Evolutionary conservation across 139 green algal species (phyloP).

Genomic region (Asterochloris erici): DNA sequence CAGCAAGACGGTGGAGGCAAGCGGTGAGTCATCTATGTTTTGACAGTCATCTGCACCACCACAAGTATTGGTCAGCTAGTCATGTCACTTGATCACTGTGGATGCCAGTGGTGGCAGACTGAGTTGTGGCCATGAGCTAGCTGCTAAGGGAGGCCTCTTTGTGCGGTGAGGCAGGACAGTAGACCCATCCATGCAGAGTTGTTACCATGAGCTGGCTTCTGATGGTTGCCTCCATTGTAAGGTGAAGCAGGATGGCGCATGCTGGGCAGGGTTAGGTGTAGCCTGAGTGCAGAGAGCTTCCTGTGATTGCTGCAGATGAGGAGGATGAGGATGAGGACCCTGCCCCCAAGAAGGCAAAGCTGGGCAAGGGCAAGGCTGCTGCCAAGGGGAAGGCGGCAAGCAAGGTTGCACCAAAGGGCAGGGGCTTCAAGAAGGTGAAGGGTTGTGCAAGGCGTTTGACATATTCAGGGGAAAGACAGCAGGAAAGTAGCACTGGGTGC

Average conservation of each 20-base stretch:
- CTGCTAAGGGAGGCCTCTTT: no score
- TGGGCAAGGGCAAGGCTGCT: conserved; percentile 21
- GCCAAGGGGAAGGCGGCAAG: conserved; percentile 25
- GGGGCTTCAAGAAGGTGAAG: conserved; percentile 13
- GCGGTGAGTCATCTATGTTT: background rate
- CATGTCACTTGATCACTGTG: no score
- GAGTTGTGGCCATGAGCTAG: no score
- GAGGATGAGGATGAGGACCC: conserved; percentile 30
- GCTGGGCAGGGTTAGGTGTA: background rate
- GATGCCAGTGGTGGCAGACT: no score
- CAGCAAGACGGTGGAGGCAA: conserved; percentile 19
- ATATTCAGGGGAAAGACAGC: no score
- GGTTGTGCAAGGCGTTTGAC: no score
- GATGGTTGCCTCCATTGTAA: no score
- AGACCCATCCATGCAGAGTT: background rate
- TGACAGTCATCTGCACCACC: no score
- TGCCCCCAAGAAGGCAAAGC: conserved; percentile 23
- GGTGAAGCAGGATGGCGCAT: no score
- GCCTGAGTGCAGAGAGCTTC: background rate
- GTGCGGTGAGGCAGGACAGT: background rate
- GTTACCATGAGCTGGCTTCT: no score
- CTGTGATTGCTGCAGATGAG: conserved; percentile 3
- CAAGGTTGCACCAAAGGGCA: conserved; percentile 24
- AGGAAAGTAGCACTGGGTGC: no score
- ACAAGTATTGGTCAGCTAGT: no score